Conservation (phyloP, 2,329 filamentous ascomycete genomes). For the Penicillium sp. region DNA sequence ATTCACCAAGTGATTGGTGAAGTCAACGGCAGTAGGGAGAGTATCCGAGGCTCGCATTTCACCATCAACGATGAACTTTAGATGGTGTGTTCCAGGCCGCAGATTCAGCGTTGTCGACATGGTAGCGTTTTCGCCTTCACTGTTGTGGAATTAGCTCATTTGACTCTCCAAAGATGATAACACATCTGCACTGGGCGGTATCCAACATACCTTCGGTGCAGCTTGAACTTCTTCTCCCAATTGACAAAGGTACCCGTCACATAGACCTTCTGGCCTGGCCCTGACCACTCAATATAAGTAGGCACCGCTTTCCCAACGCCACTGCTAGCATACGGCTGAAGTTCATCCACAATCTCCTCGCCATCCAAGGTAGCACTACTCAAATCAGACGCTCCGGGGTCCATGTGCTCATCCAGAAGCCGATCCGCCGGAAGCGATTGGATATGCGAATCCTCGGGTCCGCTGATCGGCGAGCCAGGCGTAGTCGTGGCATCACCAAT, state of each 20-base stretch:
- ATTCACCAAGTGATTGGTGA: constrained; percentile 96
- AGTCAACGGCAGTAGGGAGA: constrained; percentile 93
- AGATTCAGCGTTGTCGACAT: constrained; percentile 80
- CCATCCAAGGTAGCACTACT: constrained; percentile 64
- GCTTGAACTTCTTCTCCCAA: constrained; percentile 91
- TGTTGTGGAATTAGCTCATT: constrained; percentile 25
- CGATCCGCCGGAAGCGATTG: constrained; percentile 50
- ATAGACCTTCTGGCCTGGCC: constrained; percentile 84
- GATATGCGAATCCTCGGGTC: constrained; percentile 62
- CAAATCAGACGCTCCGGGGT: constrained; percentile 57
- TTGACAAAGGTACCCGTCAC: constrained; percentile 97
- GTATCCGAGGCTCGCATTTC: constrained; percentile 87
- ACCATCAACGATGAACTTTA: constrained; percentile 93
- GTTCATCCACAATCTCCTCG: constrained; percentile 75
- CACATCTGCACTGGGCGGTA: constrained; percentile 11
- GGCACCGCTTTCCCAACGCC: constrained; percentile 78
- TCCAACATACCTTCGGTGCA: constrained; percentile 76
- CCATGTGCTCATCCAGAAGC: constrained; percentile 53
- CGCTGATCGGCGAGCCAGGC: constrained; percentile 85
- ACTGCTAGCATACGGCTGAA: constrained; percentile 65
- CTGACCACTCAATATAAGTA: constrained; percentile 81
- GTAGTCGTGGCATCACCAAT: constrained; percentile 90
- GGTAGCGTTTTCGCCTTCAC: constrained; percentile 55
- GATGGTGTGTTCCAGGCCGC: constrained; percentile 90
- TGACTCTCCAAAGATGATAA: background rate